Conservation (phyloP, 305 asterid species). For the Solanum hybrid region DNA sequence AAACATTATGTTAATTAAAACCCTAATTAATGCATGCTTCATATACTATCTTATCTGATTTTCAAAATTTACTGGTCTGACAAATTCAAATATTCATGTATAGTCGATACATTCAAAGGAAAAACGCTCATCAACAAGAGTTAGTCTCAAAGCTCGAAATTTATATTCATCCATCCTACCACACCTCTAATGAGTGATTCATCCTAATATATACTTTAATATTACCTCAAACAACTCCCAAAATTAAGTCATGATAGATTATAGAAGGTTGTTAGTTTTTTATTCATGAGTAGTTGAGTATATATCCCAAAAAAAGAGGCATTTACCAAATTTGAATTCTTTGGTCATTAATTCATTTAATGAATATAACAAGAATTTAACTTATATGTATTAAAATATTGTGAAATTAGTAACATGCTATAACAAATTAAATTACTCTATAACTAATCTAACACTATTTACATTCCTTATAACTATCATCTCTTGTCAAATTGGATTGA, state of each 20-base stretch:
- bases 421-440: not conserved
- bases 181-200: not conserved
- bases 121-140: not conserved
- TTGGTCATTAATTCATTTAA: not conserved
- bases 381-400: not conserved
- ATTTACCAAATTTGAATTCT: not conserved
- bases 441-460: not conserved
- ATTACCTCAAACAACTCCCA: not conserved
- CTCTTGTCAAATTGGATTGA: not conserved
- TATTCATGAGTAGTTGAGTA: not conserved
- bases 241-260: not conserved
- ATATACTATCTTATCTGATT: not conserved
- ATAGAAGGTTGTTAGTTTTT: not conserved
- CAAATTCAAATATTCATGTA: not conserved
- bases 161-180: not conserved
- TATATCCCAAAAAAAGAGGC: not conserved
- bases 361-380: not conserved
- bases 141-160: not conserved
- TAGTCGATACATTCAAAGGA: not conserved
- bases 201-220: not conserved
- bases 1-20: constrained; percentile 4
- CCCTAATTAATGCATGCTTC: constrained; percentile 1
- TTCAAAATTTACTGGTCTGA: not conserved
- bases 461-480: not conserved
- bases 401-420: not conserved